Base-by-base conservation (phyloP, 2,329 filamentous ascomycete genomes). In the Fusarium nodosum region DNA sequence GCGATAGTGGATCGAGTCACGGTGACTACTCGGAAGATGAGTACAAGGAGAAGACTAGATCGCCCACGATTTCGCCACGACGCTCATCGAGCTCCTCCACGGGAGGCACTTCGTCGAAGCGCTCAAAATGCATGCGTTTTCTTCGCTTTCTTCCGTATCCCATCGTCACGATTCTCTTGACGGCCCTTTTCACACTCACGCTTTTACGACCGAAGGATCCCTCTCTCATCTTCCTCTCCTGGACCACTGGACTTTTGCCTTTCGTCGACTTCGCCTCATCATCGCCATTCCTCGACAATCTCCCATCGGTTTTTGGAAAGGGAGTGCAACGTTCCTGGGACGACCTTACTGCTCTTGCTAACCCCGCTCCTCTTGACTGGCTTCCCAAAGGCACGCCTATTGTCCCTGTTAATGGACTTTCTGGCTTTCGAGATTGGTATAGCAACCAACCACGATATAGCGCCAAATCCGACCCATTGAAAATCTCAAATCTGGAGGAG, bases 401-500 rank as follows among this genome's bases (percentile, higher is more conserved):
- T 7, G 31, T 30, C 1, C n/a, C 48, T 1, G 24, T 4, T 11
- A 34, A 39, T 0, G 16, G 7, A 0, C 62, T 72, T 4, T 50
- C 54, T 2, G 76, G 76, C 0, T 77, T 77, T 1, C 62, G 67
- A 24, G 76, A 77, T 28, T 77, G 76, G 76, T 71, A 73, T 20
- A 45, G 59, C 2, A 51, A 69, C 2, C 28, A 52, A 15, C 56
- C 70, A 2, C 78, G 79, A 50, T 83, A 83, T 48, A 77, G 66
- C 24, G 75, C 81, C 7, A 69, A 68, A 1, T 56, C 71, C 7
- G 82, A 83, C 33, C 82, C 82, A 0, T 44, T 83, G 41, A 81
- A 78, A 46, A 75, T 82, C n/a, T 77, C 79, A 1, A 83, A 83
- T 36, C 69, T 80, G 4, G 61, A 80, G 5, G 71, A 80, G 12